phyloP scores from a whole-genome alignment of 2,329 filamentous ascomycete genomes.

The Colletotrichum sp. region DNA sequence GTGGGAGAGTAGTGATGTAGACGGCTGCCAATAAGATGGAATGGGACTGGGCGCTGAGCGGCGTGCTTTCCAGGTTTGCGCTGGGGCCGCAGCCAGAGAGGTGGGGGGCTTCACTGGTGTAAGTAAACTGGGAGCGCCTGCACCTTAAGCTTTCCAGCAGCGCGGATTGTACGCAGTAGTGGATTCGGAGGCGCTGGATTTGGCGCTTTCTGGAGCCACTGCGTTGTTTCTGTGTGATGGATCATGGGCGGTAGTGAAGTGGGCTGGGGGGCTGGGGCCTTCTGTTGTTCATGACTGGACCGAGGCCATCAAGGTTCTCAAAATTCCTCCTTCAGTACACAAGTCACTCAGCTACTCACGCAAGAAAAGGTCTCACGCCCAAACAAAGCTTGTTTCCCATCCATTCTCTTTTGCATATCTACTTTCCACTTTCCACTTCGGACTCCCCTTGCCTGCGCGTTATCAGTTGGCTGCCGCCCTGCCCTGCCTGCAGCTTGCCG shows the following conservation, averaged over 20 bases:
- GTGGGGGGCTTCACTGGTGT: background rate
- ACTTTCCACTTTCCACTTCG: background rate
- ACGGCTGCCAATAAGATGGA: background rate
- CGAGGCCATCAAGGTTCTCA: conserved; percentile 2
- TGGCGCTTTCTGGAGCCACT: conserved; percentile 7
- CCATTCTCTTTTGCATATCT: background rate
- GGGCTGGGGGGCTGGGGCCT: background rate
- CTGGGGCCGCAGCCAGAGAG: background rate
- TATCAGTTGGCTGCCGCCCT: background rate
- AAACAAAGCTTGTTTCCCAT: conserved; percentile 13
- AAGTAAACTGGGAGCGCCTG: background rate
- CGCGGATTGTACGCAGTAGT: background rate
- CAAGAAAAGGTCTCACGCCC: conserved; percentile 4
- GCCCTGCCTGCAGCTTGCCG: conserved; percentile 2
- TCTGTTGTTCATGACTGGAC: background rate
- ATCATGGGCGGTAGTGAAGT: background rate
- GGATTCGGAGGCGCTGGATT: background rate
- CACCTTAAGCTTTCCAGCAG: conserved; percentile 16
- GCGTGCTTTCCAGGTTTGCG: background rate
- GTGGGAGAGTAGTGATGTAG: conserved; percentile 6
- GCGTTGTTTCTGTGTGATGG: conserved; percentile 9
- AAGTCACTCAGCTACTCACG: background rate
- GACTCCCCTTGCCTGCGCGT: background rate
- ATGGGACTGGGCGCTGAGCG: background rate
- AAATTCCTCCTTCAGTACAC: background rate